Evolutionary conservation across 192 early-diverging fungal genomes (phyloP).

Genomic region (Gryganskiella cystojenkinii): DNA sequence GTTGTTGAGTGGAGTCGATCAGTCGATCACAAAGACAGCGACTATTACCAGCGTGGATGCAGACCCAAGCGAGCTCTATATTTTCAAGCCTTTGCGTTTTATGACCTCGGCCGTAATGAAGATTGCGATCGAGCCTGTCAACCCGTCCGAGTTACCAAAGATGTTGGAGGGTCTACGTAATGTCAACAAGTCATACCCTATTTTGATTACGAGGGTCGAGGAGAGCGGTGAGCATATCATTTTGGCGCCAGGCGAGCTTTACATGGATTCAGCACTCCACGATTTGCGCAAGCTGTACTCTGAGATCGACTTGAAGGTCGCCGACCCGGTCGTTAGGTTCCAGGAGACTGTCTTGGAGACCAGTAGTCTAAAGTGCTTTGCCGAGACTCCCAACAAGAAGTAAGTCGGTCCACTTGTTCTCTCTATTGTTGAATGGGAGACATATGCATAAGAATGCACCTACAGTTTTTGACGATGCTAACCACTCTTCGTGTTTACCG

Average conservation of each 20-base stretch:
- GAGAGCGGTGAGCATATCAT: slow-evolving; percentile 98
- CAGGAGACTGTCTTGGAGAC: slow-evolving; percentile 97
- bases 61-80: slow-evolving; percentile 71
- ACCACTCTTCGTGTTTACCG: too few relatives aligned
- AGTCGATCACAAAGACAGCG: slow-evolving; percentile 93
- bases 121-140: slow-evolving; percentile 97
- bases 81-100: slow-evolving; percentile 88
- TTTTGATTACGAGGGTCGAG: slow-evolving; percentile 91
- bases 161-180: slow-evolving; percentile 98
- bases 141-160: slow-evolving; percentile 97
- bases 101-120: slow-evolving; percentile 88
- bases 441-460: too few relatives aligned
- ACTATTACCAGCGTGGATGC: slow-evolving; percentile 81
- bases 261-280: slow-evolving; percentile 96
- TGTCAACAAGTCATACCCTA: slow-evolving; percentile 95
- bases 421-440: too few relatives aligned
- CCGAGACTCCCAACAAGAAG: slow-evolving; percentile 99
- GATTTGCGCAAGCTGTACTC: slow-evolving; percentile 93
- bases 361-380: slow-evolving; percentile 94
- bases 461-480: too few relatives aligned
- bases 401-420: too few relatives aligned
- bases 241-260: slow-evolving; percentile 94
- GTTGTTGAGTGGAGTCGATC: slow-evolving; percentile 91
- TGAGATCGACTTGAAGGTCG: slow-evolving; percentile 98
- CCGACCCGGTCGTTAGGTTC: slow-evolving; percentile 96